Conservation (phyloP, 805 yeast species). For the Torulaspora maleeae region DNA sequence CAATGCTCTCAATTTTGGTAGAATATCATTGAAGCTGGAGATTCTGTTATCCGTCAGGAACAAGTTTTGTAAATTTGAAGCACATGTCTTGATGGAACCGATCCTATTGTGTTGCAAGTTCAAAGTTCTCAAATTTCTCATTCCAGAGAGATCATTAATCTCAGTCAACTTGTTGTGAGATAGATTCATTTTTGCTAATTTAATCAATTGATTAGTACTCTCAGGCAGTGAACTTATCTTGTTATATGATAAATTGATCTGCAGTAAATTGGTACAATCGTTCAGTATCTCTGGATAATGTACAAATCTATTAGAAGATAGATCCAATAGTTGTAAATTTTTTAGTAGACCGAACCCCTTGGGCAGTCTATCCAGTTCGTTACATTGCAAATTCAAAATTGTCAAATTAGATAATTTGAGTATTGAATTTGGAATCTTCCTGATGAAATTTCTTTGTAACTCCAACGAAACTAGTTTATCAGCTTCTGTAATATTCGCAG, state of each 20-base stretch:
- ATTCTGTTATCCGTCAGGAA: conserved; percentile 72
- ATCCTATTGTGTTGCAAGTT: conserved; percentile 72
- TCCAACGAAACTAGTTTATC: conserved; percentile 61
- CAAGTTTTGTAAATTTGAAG: conserved; percentile 63
- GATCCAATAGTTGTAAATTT: conserved; percentile 56
- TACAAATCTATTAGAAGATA: conserved; percentile 72
- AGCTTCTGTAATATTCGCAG: conserved; percentile 67
- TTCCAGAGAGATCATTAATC: conserved; percentile 44
- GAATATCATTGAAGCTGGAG: conserved; percentile 59
- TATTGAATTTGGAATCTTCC: conserved; percentile 54
- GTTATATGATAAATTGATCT: conserved; percentile 80
- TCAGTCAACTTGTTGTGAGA: conserved; percentile 60
- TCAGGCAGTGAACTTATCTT: conserved; percentile 57
- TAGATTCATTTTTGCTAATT: conserved; percentile 63
- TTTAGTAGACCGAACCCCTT: conserved; percentile 51
- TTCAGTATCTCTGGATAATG: conserved; percentile 62
- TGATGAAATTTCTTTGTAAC: conserved; percentile 73
- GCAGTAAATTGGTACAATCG: conserved; percentile 51
- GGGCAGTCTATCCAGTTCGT: conserved; percentile 63
- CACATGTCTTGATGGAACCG: conserved; percentile 37
- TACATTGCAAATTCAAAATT: conserved; percentile 65
- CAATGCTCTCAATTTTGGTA: conserved; percentile 60
- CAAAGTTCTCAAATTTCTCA: conserved; percentile 58
- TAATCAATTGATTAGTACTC: conserved; percentile 52
- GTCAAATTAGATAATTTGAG: conserved; percentile 51